These are phyloP conservation scores for Aspergillus terreus DNA, from an alignment of 2,329 filamentous ascomycete genomes.

Conservation along the genomic window DNA sequence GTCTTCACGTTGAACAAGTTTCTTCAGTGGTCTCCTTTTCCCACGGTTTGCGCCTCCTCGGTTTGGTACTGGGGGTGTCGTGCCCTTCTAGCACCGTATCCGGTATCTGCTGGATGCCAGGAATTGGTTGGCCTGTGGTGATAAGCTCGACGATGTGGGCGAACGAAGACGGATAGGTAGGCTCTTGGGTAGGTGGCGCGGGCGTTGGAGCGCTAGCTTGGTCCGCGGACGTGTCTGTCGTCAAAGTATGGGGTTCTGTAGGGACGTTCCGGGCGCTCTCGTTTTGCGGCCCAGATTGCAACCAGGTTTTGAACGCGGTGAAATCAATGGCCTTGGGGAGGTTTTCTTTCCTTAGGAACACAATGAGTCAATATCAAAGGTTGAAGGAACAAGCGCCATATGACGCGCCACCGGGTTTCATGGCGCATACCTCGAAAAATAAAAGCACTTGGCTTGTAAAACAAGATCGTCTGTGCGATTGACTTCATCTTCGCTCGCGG, in stretches of 20 bases:
- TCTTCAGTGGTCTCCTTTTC: conserved; percentile 53
- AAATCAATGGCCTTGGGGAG: conserved; percentile 56
- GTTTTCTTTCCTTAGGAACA: conserved; percentile 33
- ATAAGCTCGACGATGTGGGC: conserved; percentile 83
- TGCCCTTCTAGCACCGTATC: conserved; percentile 71
- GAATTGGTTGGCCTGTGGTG: conserved; percentile 75
- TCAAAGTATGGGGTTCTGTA: conserved; percentile 5
- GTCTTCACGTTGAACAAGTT: neutral
- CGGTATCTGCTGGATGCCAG: conserved; percentile 83
- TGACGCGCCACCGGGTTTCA: neutral
- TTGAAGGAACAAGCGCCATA: neutral
- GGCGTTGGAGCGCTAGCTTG: conserved; percentile 17
- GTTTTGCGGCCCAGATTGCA: conserved; percentile 22
- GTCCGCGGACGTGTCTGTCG: conserved; percentile 7
- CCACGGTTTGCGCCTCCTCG: conserved; percentile 71
- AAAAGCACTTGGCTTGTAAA: conserved; percentile 47
- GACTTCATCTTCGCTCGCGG: conserved; percentile 38
- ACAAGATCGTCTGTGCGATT: conserved; percentile 39
- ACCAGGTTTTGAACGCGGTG: conserved; percentile 64
- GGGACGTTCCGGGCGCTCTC: conserved; percentile 6
- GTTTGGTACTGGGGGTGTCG: conserved; percentile 53
- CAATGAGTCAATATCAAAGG: neutral
- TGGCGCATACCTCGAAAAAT: conserved; percentile 39
- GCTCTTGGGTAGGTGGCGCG: conserved; percentile 40
- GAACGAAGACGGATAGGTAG: conserved; percentile 77